Evolutionary conservation across 345 rosid genomes (phyloP).

Genomic region (Hibiscus tridactylites): DNA sequence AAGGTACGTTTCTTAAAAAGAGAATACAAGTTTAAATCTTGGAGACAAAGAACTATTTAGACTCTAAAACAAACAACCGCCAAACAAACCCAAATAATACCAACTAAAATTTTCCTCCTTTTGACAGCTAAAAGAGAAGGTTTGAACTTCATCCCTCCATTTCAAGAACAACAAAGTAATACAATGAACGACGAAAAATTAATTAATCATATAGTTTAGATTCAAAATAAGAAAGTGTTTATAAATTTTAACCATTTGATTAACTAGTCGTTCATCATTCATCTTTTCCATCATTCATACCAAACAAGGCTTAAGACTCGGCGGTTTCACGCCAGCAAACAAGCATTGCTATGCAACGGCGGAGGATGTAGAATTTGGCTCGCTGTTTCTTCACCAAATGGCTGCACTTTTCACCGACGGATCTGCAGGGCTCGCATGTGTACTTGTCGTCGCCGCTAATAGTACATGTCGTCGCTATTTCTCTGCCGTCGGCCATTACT

Average conservation of each 20-base stretch:
- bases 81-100: too few relatives aligned
- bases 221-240: too few relatives aligned
- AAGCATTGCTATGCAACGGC: slow-evolving; percentile 75
- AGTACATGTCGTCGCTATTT: not conserved
- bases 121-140: not conserved
- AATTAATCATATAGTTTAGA: too few relatives aligned
- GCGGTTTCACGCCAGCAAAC: slow-evolving; percentile 54
- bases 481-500: not conserved
- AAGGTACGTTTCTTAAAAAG: too few relatives aligned
- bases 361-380: slow-evolving; percentile 66
- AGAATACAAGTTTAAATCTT: too few relatives aligned
- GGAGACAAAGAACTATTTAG: too few relatives aligned
- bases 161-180: not conserved
- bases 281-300: too few relatives aligned
- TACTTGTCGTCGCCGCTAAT: not conserved
- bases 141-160: not conserved
- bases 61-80: too few relatives aligned
- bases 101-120: too few relatives aligned
- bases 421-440: slow-evolving; percentile 38
- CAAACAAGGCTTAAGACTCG: slow-evolving; percentile 2
- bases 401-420: slow-evolving; percentile 61
- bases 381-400: slow-evolving; percentile 72
- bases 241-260: too few relatives aligned
- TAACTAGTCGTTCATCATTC: too few relatives aligned
- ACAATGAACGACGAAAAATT: too few relatives aligned